Percentiles rank a stretch among this genome's conserved stretches.
Conservation (phyloP, 2,329 filamentous ascomycete species). For the Camillea tinctor region DNA sequence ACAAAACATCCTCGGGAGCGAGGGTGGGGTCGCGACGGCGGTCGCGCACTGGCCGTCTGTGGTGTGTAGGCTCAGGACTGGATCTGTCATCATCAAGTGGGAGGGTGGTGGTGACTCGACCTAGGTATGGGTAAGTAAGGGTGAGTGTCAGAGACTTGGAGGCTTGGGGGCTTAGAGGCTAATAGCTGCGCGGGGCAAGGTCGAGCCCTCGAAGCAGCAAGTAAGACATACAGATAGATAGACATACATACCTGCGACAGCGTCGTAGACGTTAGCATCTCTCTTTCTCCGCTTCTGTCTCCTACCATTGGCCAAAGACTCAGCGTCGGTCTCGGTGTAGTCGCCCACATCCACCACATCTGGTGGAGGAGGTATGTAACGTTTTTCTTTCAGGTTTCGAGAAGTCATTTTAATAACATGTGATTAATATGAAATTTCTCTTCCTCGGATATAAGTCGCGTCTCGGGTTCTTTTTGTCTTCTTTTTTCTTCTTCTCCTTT, state of each 20-base stretch:
- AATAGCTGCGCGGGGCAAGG: background rate
- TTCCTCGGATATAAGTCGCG: background rate
- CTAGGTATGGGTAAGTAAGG: slow-evolving; percentile 23
- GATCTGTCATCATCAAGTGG: slow-evolving; percentile 25
- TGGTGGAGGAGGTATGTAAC: slow-evolving; percentile 16
- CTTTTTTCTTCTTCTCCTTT: background rate
- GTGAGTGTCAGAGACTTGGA: slow-evolving; percentile 17
- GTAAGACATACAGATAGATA: slow-evolving; percentile 5
- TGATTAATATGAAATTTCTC: slow-evolving; percentile 15
- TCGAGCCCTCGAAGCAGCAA: background rate
- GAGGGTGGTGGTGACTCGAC: slow-evolving; percentile 35
- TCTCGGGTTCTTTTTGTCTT: too few species aligned
- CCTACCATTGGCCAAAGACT: background rate
- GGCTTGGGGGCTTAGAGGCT: too few species aligned
- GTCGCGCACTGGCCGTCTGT: slow-evolving; percentile 20
- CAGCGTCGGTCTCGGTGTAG: slow-evolving; percentile 14
- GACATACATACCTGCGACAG: slow-evolving; percentile 59
- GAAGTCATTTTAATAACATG: slow-evolving; percentile 23
- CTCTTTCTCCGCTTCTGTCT: slow-evolving; percentile 19
- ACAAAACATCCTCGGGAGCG: slow-evolving; percentile 70
- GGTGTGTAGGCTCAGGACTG: slow-evolving; percentile 19
- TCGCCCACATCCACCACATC: slow-evolving; percentile 17
- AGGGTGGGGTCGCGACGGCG: slow-evolving; percentile 39
- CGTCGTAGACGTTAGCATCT: slow-evolving; percentile 66
- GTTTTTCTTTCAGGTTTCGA: slow-evolving; percentile 16